Conservation (phyloP, 345 rosid genomes). For the Psidium guajava region DNA sequence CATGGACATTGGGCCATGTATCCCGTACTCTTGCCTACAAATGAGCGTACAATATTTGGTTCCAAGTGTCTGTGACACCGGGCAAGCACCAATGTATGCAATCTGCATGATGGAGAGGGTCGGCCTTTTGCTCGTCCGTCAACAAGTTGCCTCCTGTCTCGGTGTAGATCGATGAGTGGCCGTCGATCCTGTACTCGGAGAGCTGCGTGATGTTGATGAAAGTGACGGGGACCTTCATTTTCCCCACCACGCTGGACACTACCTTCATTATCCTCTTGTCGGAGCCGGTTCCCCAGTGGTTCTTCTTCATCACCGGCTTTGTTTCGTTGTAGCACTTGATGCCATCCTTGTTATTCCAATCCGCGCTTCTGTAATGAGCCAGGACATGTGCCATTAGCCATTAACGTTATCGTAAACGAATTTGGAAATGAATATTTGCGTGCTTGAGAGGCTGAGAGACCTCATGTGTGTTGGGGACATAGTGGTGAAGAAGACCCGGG, state of each 20-base stretch:
- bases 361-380: slow-evolving; percentile 34
- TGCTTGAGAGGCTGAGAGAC: slow-evolving; percentile 12
- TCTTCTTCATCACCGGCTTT: slow-evolving; percentile 52
- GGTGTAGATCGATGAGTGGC: slow-evolving; percentile 62
- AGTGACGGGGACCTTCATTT: slow-evolving; percentile 68
- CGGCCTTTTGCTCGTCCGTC: slow-evolving; percentile 51
- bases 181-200: slow-evolving; percentile 80
- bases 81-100: slow-evolving; percentile 99
- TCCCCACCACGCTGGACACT: slow-evolving; percentile 27
- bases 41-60: slow-evolving; percentile 59
- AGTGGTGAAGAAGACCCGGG: slow-evolving; percentile 74
- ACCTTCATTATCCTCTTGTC: slow-evolving; percentile 71
- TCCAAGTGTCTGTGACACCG: slow-evolving; percentile 90
- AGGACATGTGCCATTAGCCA: not conserved
- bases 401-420: not conserved
- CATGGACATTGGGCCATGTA: not conserved
- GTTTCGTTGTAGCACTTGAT: slow-evolving; percentile 85
- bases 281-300: slow-evolving; percentile 24
- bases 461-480: slow-evolving; percentile 84
- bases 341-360: slow-evolving; percentile 59
- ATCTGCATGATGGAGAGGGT: slow-evolving; percentile 63
- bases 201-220: slow-evolving; percentile 74
- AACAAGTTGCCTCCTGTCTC: slow-evolving; percentile 66
- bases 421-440: not conserved
- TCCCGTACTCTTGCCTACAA: slow-evolving; percentile 22